Evolutionary conservation across 2,329 filamentous ascomycete species (phyloP).

Genomic region (Volutella citrinella): DNA sequence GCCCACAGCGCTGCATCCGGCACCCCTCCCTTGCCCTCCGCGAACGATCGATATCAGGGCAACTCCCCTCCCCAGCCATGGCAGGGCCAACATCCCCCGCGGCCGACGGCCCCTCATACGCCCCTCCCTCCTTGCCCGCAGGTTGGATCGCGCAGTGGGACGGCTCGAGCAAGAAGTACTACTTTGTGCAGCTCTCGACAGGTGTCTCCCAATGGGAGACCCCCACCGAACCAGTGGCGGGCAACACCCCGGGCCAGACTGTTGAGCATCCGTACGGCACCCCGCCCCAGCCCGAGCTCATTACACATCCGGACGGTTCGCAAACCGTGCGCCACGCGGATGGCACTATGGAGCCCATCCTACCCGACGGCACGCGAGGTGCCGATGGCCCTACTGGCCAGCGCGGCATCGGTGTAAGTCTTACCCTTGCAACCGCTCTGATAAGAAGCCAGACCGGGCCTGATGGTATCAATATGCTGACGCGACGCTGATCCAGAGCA

Average conservation of each 20-base stretch:
- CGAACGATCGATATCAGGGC: conserved; percentile 10
- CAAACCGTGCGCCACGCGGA: conserved; percentile 61
- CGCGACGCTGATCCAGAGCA: conserved; percentile 39
- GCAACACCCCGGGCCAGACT: conserved; percentile 55
- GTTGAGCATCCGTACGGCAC: conserved; percentile 62
- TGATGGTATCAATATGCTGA: no score
- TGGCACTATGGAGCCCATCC: conserved; percentile 58
- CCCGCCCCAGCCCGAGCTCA: conserved; percentile 50
- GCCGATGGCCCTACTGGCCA: conserved; percentile 54
- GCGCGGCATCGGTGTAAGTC: conserved; percentile 63
- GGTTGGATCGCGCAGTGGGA: conserved; percentile 73
- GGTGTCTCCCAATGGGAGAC: conserved; percentile 73
- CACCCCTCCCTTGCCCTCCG: conserved; percentile 7
- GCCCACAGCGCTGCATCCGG: no score
- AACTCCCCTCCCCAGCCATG: conserved; percentile 36
- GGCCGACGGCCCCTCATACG: conserved; percentile 57
- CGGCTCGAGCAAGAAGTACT: conserved; percentile 61
- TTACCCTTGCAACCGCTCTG: background rate
- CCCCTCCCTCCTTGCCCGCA: conserved; percentile 58
- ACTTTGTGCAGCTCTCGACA: conserved; percentile 70
- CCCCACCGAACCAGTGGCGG: conserved; percentile 61
- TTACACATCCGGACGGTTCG: conserved; percentile 60
- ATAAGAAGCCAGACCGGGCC: no score
- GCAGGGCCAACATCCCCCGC: conserved; percentile 56
- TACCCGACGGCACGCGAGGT: conserved; percentile 50